These are phyloP conservation scores for Coemansia sp. DNA, from an alignment of 192 early-diverging fungal species.

Conservation along the genomic window DNA sequence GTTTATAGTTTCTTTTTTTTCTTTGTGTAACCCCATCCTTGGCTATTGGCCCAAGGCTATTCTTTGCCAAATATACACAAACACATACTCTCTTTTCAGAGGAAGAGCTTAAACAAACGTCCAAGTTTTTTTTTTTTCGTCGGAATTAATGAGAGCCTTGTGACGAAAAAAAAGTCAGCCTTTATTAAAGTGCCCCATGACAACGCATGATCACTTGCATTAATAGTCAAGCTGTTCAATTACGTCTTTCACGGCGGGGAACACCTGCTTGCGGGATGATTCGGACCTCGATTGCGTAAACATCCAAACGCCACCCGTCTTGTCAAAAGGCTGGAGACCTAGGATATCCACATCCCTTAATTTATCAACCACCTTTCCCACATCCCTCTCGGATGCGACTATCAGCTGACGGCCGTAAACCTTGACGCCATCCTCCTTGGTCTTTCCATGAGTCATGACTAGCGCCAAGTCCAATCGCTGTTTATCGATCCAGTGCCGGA, in stretches of 20 bases:
- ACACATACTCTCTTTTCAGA: neutral
- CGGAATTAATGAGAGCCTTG: neutral
- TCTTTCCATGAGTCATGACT: constrained; percentile 54
- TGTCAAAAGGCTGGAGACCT: neutral
- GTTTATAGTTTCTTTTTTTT: constrained; percentile 3
- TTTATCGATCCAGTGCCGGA: constrained; percentile 21
- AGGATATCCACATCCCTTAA: constrained; percentile 11
- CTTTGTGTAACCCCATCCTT: neutral
- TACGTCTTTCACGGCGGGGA: constrained; percentile 33
- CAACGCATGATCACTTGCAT: constrained; percentile 6
- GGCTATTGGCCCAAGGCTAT: neutral
- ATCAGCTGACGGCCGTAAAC: constrained; percentile 41
- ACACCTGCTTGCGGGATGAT: constrained; percentile 51
- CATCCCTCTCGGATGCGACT: constrained; percentile 15
- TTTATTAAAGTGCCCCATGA: neutral
- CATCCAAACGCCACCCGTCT: neutral
- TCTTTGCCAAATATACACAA: neutral
- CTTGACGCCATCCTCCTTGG: constrained; percentile 23
- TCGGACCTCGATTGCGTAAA: constrained; percentile 26
- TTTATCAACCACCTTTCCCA: constrained; percentile 8
- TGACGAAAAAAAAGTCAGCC: neutral
- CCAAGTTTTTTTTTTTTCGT: neutral
- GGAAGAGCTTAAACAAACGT: too few species aligned
- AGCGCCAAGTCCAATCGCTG: constrained; percentile 40
- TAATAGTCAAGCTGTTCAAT: constrained; percentile 15